Evolutionary conservation across 192 early-diverging fungal genomes (phyloP), one percentile per base, ranked within the genome.

Genomic region (Coemansia reversa): DNA sequence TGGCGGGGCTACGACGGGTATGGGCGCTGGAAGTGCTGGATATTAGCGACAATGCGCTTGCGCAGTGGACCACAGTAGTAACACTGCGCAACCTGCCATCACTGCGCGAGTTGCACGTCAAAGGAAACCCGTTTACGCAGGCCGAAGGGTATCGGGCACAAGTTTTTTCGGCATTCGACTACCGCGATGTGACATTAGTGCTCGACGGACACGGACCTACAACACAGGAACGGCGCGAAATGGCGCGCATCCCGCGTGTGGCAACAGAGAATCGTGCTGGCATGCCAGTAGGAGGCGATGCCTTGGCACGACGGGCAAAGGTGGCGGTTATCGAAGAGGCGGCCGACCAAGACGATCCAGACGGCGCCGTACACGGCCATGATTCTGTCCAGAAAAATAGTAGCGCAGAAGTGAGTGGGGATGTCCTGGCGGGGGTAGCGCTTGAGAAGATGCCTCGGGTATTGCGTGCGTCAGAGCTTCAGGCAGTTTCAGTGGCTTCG

Each of bases 301-400:
- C 62, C 23, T 45, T 63, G 6, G 51, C n/a, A 47, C 72, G 72
- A 9, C 68, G 77, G 7, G 68, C 77, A 39, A 80, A 80, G 23
- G 72, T 74, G 23, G 77, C 77, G 3, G 47, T 80, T 20, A 80
- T 80, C 35, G 77, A 80, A n/a, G 78, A 80, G 45, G 63, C 78
- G 4, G 55, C 63, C 39, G 70, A 79, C 18, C 18, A 20, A 28
- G 69, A 27, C 14, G 25, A 28, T 7, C 39, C 18, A 27, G 63
- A 12, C 3, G 14, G 39, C 16, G 39, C 12, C 24, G 45, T 24
- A 16, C 24, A 48, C 6, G 47, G 28, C 11, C 28, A 16, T 24
- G 58, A 49, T 22, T 28, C 14, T 16, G 8, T 45, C 14, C 5
- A 50, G 50, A 45, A 35, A 14, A 7, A 55, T 19, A 20, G 22